A percentile compares a stretch with the other conserved stretches of the same genome.
Evolutionary conservation across 2,329 filamentous ascomycete species (phyloP).

Genomic region (Hypoxylon sp.): DNA sequence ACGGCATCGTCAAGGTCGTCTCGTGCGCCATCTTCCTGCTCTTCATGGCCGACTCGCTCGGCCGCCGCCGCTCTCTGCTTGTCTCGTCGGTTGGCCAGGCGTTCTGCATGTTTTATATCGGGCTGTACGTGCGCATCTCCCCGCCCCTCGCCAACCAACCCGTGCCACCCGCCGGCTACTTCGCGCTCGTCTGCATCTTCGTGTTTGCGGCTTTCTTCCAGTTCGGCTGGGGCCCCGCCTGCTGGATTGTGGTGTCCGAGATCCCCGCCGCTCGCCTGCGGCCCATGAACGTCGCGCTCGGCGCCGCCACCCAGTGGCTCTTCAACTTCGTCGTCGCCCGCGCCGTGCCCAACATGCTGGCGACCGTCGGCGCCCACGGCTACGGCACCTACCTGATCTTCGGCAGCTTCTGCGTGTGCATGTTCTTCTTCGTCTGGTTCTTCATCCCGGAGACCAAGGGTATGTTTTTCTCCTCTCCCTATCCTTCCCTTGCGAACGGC

Average conservation of each 20-base stretch:
- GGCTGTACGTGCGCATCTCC: conserved; percentile 70
- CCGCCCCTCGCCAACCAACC: conserved; percentile 61
- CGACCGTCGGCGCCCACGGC: conserved; percentile 53
- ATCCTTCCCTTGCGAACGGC: no score
- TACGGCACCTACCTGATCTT: conserved; percentile 72
- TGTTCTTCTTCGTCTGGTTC: conserved; percentile 72
- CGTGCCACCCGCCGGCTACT: conserved; percentile 71
- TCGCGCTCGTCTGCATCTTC: conserved; percentile 75
- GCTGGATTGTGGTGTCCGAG: conserved; percentile 73
- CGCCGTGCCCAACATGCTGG: conserved; percentile 73
- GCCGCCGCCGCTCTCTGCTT: conserved; percentile 65
- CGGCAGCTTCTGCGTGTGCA: conserved; percentile 69
- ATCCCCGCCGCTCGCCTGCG: conserved; percentile 70
- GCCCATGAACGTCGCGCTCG: conserved; percentile 67
- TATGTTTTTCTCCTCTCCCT: conserved; percentile 26
- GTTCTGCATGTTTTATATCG: conserved; percentile 73
- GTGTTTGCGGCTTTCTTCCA: conserved; percentile 76
- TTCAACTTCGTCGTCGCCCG: conserved; percentile 75
- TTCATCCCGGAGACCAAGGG: conserved; percentile 59
- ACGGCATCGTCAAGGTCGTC: conserved; percentile 72
- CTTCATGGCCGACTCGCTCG: conserved; percentile 70
- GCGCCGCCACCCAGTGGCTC: conserved; percentile 71
- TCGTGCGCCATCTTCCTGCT: conserved; percentile 68
- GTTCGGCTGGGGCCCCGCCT: conserved; percentile 73
- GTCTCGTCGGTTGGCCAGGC: conserved; percentile 71